Conservation (phyloP, 305 asterid species). For the Solanum hybrid region DNA sequence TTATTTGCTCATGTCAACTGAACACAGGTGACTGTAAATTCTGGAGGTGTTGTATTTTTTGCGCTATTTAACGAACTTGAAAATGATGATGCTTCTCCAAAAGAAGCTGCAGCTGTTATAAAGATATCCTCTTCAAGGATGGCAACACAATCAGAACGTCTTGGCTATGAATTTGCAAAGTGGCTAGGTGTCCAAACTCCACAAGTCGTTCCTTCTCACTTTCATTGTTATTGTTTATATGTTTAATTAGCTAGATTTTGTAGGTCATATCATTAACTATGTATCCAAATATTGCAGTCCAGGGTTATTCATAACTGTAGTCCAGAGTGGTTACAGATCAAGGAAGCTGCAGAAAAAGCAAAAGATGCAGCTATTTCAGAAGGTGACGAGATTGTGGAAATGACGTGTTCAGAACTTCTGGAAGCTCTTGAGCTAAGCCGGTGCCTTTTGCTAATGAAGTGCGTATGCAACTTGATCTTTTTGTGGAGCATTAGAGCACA, state of each 20-base stretch:
- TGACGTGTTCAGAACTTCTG: slow-evolving; percentile 91
- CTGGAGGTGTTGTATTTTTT: slow-evolving; percentile 97
- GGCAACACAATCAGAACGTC: slow-evolving; percentile 99
- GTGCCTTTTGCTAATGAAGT: slow-evolving; percentile 90
- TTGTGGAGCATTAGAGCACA: slow-evolving; percentile 12
- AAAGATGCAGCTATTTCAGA: slow-evolving; percentile 55
- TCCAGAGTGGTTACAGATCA: slow-evolving; percentile 87
- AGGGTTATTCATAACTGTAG: slow-evolving; percentile 81
- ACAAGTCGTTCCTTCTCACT: slow-evolving; percentile 69
- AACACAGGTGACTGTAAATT: slow-evolving; percentile 90
- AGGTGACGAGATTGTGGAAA: slow-evolving; percentile 85
- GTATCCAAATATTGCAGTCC: slow-evolving; percentile 38
- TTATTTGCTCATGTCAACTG: slow-evolving; percentile 16
- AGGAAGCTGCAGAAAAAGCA: slow-evolving; percentile 90
- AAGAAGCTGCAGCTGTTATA: slow-evolving; percentile 95
- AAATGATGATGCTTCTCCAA: slow-evolving; percentile 54
- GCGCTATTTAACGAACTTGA: slow-evolving; percentile 78
- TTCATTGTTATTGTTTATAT: slow-evolving; percentile 16
- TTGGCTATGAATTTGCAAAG: slow-evolving; percentile 95
- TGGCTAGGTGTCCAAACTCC: slow-evolving; percentile 99
- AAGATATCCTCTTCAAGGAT: slow-evolving; percentile 95
- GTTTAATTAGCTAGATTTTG: slow-evolving; percentile 5
- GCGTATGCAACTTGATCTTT: slow-evolving; percentile 13
- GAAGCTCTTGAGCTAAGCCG: slow-evolving; percentile 99
- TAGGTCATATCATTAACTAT: background rate